These are phyloP conservation scores for Colletotrichum horii DNA, from an alignment of 2,329 filamentous ascomycete species.

Conservation along the genomic window DNA sequence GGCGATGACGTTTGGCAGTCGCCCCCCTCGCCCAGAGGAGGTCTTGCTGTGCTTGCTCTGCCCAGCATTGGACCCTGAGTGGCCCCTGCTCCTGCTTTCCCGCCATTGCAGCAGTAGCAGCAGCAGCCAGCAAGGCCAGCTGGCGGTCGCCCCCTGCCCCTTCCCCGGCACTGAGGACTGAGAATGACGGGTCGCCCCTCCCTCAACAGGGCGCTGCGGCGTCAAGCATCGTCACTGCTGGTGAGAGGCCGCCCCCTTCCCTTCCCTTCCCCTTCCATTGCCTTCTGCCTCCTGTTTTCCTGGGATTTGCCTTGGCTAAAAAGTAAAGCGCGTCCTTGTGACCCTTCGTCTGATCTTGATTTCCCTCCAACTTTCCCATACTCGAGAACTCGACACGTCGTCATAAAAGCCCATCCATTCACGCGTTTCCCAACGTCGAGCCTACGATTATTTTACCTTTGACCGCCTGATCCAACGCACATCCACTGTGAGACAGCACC, in stretches of 20 bases:
- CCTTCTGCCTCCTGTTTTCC: neutral
- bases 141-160: neutral
- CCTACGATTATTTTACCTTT: neutral
- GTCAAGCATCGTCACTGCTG: constrained; percentile 14
- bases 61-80: neutral
- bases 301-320: neutral
- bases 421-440: neutral
- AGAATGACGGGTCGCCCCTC: neutral
- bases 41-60: neutral
- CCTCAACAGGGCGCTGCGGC: neutral
- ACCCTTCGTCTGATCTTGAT: constrained; percentile 15
- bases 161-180: neutral
- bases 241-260: constrained; percentile 12
- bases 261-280: neutral
- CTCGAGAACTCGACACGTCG: neutral
- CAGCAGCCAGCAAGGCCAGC: neutral
- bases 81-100: constrained; percentile 8
- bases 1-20: constrained; percentile 16
- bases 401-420: constrained; percentile 5
- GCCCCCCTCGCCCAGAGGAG: neutral
- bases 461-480: neutral
- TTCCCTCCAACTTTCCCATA: neutral
- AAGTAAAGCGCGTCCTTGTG: constrained; percentile 17
- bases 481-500: constrained; percentile 8
- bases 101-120: neutral